Evolutionary conservation across 768 basidiomycete species (phyloP).

Genomic region (Lactarius sanguifluus): DNA sequence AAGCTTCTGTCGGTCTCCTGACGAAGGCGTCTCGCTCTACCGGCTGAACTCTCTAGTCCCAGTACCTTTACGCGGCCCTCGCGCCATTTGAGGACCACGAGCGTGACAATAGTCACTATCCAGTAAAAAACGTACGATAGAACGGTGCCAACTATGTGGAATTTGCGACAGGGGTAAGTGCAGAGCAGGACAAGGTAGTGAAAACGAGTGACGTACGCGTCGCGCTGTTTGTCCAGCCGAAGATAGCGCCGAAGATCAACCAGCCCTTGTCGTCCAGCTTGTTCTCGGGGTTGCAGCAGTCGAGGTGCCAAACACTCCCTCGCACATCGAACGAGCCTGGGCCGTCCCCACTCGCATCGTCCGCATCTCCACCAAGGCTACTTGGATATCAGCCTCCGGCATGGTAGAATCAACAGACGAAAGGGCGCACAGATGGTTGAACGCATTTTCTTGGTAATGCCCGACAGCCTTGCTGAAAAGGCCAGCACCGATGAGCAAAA

Average conservation of each 20-base stretch:
- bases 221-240: conserved; percentile 88
- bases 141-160: conserved; percentile 61
- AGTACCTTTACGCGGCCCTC: conserved; percentile 33
- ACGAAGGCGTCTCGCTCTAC: conserved; percentile 22
- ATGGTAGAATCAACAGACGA: not conserved
- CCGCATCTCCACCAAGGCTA: conserved; percentile 69
- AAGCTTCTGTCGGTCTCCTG: not conserved
- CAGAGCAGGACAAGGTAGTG: not conserved
- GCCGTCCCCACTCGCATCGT: conserved; percentile 66
- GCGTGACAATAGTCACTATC: conserved; percentile 69
- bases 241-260: conserved; percentile 80
- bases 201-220: conserved; percentile 47
- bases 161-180: conserved; percentile 1
- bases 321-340: conserved; percentile 82
- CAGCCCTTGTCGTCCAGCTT: conserved; percentile 56
- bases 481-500: conserved; percentile 92
- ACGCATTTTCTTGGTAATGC: conserved; percentile 68
- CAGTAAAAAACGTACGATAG: conserved; percentile 93
- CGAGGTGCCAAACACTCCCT: conserved; percentile 85
- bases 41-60: conserved; percentile 20
- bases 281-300: conserved; percentile 73
- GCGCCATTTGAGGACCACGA: conserved; percentile 64
- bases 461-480: conserved; percentile 81
- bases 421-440: conserved; percentile 48
- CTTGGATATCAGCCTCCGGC: not conserved